Conservation (phyloP, 352 stramenopile species). For the Globisporangium cylindrosporum region DNA sequence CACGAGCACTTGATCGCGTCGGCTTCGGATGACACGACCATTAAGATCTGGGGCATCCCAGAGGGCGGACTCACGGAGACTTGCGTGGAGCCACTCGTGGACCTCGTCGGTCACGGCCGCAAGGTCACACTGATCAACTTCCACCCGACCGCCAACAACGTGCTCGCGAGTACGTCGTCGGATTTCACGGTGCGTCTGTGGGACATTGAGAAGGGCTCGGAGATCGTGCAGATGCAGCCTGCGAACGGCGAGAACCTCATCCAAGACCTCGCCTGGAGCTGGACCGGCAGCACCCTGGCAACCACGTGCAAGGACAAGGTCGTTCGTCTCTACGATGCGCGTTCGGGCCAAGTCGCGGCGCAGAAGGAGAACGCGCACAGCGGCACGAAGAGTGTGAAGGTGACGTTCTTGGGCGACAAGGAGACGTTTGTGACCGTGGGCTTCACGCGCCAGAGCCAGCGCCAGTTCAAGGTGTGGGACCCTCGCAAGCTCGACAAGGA, state of each 20-base stretch:
- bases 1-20: constrained; percentile 96
- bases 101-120: constrained; percentile 93
- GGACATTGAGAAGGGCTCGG: constrained; percentile 96
- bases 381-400: constrained; percentile 97
- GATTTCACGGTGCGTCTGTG: constrained; percentile 98
- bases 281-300: constrained; percentile 92
- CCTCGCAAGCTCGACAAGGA: constrained; percentile 90
- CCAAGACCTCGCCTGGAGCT: constrained; percentile 98
- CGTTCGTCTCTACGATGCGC: constrained; percentile 95
- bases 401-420: constrained; percentile 94
- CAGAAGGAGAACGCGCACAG: constrained; percentile 94
- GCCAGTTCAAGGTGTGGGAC: constrained; percentile 91
- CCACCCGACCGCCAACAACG: constrained; percentile 97
- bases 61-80: constrained; percentile 93
- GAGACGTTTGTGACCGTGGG: constrained; percentile 97
- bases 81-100: constrained; percentile 94
- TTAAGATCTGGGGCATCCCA: constrained; percentile 98
- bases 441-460: constrained; percentile 95
- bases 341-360: constrained; percentile 70
- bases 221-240: constrained; percentile 86
- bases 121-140: constrained; percentile 98
- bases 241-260: constrained; percentile 89
- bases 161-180: constrained; percentile 93
- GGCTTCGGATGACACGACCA: constrained; percentile 95
- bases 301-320: constrained; percentile 99